Percentiles rank a stretch among this genome's conserved stretches.
Evolutionary conservation across 805 yeast genomes (phyloP).

Genomic region (Zygoascus tannicola): DNA sequence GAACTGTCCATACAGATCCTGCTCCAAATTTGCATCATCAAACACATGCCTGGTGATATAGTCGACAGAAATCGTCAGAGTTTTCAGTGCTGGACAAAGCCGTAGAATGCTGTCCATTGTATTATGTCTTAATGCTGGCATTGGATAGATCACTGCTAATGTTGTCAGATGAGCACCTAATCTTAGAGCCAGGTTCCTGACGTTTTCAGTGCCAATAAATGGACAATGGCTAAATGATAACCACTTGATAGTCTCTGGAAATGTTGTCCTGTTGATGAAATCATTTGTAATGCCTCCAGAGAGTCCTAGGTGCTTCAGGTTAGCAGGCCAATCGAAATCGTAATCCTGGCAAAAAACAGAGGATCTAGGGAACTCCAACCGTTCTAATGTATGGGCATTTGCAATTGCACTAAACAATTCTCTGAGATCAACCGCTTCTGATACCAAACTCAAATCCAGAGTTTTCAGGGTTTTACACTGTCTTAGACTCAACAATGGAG

Average conservation of each 20-base stretch:
- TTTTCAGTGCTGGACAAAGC: slow-evolving; percentile 63
- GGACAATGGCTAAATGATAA: slow-evolving; percentile 88
- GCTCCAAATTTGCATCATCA: slow-evolving; percentile 27
- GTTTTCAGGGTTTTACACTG: slow-evolving; percentile 55
- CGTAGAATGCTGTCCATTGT: slow-evolving; percentile 66
- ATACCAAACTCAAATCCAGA: slow-evolving; percentile 74
- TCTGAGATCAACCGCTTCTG: slow-evolving; percentile 78
- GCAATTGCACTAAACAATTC: slow-evolving; percentile 71
- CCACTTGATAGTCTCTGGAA: slow-evolving; percentile 63
- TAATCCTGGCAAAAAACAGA: slow-evolving; percentile 54
- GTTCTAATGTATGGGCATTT: slow-evolving; percentile 52
- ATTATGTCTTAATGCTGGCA: slow-evolving; percentile 65
- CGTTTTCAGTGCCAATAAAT: slow-evolving; percentile 51
- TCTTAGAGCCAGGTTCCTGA: slow-evolving; percentile 49
- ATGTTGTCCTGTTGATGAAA: slow-evolving; percentile 57
- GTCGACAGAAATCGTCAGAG: slow-evolving; percentile 68
- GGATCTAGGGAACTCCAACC: slow-evolving; percentile 79
- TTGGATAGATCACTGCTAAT: slow-evolving; percentile 71
- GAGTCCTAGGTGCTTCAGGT: slow-evolving; percentile 57
- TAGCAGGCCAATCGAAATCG: slow-evolving; percentile 69
- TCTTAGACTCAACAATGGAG: slow-evolving; percentile 76
- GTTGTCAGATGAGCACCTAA: slow-evolving; percentile 58
- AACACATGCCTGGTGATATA: slow-evolving; percentile 44
- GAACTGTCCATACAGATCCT: slow-evolving; percentile 25
- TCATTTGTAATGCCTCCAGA: slow-evolving; percentile 87